A percentile compares a stretch with the other conserved stretches of the same genome.
Conservation (phyloP, 352 stramenopile genomes). For the Globisporangium solare region DNA sequence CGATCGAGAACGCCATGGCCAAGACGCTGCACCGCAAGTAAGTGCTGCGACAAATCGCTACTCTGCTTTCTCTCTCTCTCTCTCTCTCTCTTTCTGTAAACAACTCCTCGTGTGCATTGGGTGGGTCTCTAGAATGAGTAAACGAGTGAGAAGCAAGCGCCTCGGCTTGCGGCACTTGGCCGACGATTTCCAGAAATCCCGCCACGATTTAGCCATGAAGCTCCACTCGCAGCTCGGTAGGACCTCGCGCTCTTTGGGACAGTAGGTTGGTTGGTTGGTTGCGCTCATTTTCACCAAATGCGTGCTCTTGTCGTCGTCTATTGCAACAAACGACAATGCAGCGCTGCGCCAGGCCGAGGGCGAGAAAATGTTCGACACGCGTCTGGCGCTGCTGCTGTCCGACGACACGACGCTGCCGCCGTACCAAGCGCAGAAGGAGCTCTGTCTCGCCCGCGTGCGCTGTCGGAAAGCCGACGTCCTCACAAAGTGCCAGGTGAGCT, state of each 20-base stretch:
- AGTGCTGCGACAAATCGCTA: slow-evolving; percentile 14
- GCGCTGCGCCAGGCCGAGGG: slow-evolving; percentile 55
- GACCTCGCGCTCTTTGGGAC: too few species aligned
- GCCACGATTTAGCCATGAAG: slow-evolving; percentile 36
- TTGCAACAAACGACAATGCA: slow-evolving; percentile 10
- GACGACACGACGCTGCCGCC: slow-evolving; percentile 47
- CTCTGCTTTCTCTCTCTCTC: too few species aligned
- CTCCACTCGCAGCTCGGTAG: slow-evolving; percentile 45
- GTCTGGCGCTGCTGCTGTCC: slow-evolving; percentile 42
- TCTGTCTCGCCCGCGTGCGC: slow-evolving; percentile 47
- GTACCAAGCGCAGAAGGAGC: slow-evolving; percentile 54
- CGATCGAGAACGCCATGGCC: slow-evolving; percentile 49
- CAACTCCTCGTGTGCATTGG: neutral
- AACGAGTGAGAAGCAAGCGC: slow-evolving; percentile 47
- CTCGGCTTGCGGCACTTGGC: slow-evolving; percentile 33
- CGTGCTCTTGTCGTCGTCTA: too few species aligned
- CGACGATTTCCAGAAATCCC: slow-evolving; percentile 44
- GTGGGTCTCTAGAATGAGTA: slow-evolving; percentile 36
- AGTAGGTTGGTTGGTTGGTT: too few species aligned
- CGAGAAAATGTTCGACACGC: slow-evolving; percentile 60
- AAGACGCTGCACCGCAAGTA: slow-evolving; percentile 61
- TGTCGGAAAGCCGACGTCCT: slow-evolving; percentile 54
- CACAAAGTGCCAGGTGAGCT: slow-evolving; percentile 53
- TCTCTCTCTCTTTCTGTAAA: too few species aligned
- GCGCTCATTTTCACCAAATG: too few species aligned